Percentiles rank a stretch among this genome's conserved stretches.
Conservation (phyloP, 2,329 filamentous ascomycete species). For the Amesomyces nigricolor region DNA sequence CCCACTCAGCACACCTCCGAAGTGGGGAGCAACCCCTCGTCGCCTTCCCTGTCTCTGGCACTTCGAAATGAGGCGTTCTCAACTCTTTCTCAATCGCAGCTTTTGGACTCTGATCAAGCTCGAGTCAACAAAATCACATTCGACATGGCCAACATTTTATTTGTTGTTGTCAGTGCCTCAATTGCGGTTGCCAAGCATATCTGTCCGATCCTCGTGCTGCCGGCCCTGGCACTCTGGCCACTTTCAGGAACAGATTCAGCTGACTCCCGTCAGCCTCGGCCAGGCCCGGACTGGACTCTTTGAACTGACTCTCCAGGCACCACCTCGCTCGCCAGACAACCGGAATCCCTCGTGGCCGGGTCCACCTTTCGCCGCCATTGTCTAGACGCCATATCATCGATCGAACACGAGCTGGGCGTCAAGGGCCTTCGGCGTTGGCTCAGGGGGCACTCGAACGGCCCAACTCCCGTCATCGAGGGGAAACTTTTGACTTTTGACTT, state of each 20-base stretch:
- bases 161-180: too few relatives aligned
- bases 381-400: too few relatives aligned
- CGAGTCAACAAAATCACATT: background rate
- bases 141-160: too few relatives aligned
- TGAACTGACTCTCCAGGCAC: too few relatives aligned
- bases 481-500: background rate
- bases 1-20: background rate
- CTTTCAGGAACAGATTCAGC: slow-evolving; percentile 5
- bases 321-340: background rate
- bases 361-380: background rate
- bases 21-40: slow-evolving; percentile 15
- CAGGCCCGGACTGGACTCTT: background rate
- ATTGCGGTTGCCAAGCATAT: background rate
- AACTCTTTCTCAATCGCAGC: background rate
- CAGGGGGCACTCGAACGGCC: background rate
- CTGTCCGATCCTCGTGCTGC: background rate
- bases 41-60: slow-evolving; percentile 15
- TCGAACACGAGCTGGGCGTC: too few relatives aligned
- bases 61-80: slow-evolving; percentile 10
- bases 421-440: too few relatives aligned
- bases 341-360: background rate
- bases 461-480: background rate
- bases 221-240: slow-evolving; percentile 6
- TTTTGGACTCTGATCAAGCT: background rate
- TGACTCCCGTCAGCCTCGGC: slow-evolving; percentile 6